Percentiles rank a stretch among this genome's conserved stretches.
phyloP scores from a whole-genome alignment of 2,329 filamentous ascomycete species.

The Colletotrichum agaves region DNA sequence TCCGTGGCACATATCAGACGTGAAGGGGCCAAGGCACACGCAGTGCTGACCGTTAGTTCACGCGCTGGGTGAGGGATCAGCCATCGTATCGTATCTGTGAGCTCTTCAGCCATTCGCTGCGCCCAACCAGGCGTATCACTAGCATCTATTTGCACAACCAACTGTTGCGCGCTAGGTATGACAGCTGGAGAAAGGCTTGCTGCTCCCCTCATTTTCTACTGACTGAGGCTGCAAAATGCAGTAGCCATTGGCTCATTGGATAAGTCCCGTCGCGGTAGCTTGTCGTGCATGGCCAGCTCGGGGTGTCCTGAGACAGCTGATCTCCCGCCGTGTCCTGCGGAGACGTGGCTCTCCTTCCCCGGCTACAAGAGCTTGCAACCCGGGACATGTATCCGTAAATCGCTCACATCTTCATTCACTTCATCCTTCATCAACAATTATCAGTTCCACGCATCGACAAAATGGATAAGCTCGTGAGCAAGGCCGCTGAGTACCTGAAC shows the following conservation, averaged over 20 bases:
- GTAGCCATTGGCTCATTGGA: constrained; percentile 2
- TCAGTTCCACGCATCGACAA: neutral
- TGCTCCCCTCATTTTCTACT: neutral
- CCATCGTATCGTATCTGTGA: neutral
- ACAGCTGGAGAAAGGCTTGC: constrained; percentile 10
- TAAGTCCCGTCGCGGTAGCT: constrained; percentile 6
- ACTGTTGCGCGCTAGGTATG: neutral
- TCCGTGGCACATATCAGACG: constrained; percentile 2
- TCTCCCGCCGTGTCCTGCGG: constrained; percentile 27
- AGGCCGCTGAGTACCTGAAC: constrained; percentile 50
- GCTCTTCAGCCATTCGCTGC: neutral
- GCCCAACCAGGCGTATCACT: neutral
- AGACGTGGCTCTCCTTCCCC: constrained; percentile 15
- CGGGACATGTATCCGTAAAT: neutral
- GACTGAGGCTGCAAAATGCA: constrained; percentile 25
- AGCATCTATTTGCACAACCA: neutral
- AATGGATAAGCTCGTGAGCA: constrained; percentile 53
- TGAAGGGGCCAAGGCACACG: constrained; percentile 6
- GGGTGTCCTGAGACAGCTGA: constrained; percentile 27
- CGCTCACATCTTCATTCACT: neutral
- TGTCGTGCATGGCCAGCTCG: constrained; percentile 32
- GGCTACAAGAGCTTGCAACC: constrained; percentile 24
- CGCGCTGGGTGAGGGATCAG: neutral
- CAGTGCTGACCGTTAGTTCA: neutral
- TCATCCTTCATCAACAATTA: neutral